A percentile compares a stretch with the other conserved stretches of the same genome.
phyloP scores from a whole-genome alignment of 2,329 filamentous ascomycete species.

The Rhynchosporium graminicola region DNA sequence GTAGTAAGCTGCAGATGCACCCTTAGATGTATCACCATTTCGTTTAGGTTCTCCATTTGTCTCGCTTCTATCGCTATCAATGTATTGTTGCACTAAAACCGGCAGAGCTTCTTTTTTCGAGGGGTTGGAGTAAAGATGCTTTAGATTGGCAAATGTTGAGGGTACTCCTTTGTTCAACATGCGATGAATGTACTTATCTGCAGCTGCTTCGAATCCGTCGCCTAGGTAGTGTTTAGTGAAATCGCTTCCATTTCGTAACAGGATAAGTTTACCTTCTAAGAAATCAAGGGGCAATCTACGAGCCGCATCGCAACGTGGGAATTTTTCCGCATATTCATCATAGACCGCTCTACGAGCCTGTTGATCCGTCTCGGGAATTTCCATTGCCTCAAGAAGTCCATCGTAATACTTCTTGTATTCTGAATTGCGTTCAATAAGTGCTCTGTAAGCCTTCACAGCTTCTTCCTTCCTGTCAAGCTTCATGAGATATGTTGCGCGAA shows the following conservation, averaged over 20 bases:
- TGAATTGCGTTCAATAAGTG: constrained; percentile 80
- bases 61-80: constrained; percentile 55
- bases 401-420: constrained; percentile 88
- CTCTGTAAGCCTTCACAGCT: constrained; percentile 77
- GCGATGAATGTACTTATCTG: constrained; percentile 74
- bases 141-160: constrained; percentile 95
- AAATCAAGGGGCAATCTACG: constrained; percentile 88
- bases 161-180: constrained; percentile 93
- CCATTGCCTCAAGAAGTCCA: constrained; percentile 69
- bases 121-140: constrained; percentile 80
- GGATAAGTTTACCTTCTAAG: constrained; percentile 59
- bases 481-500: constrained; percentile 80
- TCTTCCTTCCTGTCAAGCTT: constrained; percentile 77
- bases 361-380: constrained; percentile 60
- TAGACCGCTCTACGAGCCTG: constrained; percentile 73
- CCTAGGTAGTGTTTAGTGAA: constrained; percentile 48
- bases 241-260: constrained; percentile 14
- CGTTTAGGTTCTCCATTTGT: constrained; percentile 45
- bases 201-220: constrained; percentile 76
- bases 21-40: constrained; percentile 55
- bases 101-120: constrained; percentile 78
- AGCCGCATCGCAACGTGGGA: constrained; percentile 80
- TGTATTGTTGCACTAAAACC: constrained; percentile 76
- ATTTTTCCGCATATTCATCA: constrained; percentile 78
- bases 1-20: constrained; percentile 80